Conservation (phyloP, 345 rosid species). For the Murraya paniculata region DNA sequence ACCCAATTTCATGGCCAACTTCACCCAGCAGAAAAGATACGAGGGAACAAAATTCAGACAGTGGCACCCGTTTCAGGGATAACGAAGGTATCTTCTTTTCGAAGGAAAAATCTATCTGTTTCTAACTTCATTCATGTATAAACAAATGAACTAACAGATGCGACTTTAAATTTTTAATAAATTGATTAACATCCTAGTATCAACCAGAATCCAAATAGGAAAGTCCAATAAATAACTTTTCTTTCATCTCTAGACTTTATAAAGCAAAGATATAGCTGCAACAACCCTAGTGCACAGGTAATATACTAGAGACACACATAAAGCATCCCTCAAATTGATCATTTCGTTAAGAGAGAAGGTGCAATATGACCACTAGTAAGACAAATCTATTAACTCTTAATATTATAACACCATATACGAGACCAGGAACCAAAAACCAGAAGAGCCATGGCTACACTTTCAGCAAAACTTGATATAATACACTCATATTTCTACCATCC, state of each 20-base stretch:
- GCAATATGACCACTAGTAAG: neutral
- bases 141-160: neutral
- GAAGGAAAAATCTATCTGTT: neutral
- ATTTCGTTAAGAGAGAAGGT: neutral
- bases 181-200: neutral
- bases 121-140: neutral
- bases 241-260: neutral
- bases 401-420: neutral
- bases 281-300: neutral
- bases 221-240: neutral
- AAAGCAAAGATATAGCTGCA: neutral
- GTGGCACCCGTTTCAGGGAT: neutral
- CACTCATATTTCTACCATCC: neutral
- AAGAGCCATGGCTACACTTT: neutral
- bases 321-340: neutral
- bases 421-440: neutral
- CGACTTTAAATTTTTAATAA: neutral
- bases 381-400: neutral
- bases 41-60: no score
- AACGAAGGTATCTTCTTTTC: neutral
- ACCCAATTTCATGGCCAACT: neutral
- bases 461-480: neutral
- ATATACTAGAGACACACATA: neutral
- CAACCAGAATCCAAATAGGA: neutral
- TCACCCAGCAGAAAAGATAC: neutral